A percentile compares a stretch with the other conserved stretches of the same genome.
Conservation (phyloP, 371 early-diverging fungal genomes). For the Quaeritorhiza haematococci region DNA sequence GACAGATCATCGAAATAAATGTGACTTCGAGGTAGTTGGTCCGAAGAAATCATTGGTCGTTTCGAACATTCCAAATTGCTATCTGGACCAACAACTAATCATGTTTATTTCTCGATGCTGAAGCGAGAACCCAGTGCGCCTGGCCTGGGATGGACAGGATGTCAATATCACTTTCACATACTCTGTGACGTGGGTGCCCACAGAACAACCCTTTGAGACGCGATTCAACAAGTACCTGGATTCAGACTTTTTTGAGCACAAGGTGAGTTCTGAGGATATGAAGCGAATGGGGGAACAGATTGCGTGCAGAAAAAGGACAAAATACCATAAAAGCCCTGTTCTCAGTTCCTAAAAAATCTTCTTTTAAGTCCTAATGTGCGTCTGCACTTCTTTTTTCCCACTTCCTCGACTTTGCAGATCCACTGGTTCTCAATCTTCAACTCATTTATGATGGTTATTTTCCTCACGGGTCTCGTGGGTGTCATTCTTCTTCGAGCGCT, state of each 20-base stretch:
- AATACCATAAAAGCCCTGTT: too few species aligned
- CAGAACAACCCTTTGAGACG: constrained; percentile 51
- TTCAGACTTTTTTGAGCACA: constrained; percentile 72
- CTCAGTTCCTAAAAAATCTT: not conserved
- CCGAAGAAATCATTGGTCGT: too few species aligned
- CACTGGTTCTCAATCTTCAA: constrained; percentile 85
- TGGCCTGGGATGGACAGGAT: too few species aligned
- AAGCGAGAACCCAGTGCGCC: too few species aligned
- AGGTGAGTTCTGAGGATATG: constrained; percentile 47
- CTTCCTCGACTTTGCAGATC: constrained; percentile 40
- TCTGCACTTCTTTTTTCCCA: not conserved
- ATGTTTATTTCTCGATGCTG: not conserved
- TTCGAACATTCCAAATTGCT: not conserved
- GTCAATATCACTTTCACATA: constrained; percentile 63
- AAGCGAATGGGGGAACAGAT: not conserved
- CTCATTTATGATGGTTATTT: constrained; percentile 78
- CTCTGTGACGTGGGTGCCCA: constrained; percentile 61
- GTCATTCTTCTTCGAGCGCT: constrained; percentile 70
- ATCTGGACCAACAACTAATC: not conserved
- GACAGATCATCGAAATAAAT: too few species aligned
- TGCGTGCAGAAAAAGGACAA: too few species aligned
- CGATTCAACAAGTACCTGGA: constrained; percentile 69
- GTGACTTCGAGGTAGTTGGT: too few species aligned
- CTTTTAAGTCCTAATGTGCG: not conserved
- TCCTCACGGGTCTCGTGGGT: constrained; percentile 71